phyloP scores from a whole-genome alignment of 2,329 filamentous ascomycete species.

The Botryotinia narcissicola region DNA sequence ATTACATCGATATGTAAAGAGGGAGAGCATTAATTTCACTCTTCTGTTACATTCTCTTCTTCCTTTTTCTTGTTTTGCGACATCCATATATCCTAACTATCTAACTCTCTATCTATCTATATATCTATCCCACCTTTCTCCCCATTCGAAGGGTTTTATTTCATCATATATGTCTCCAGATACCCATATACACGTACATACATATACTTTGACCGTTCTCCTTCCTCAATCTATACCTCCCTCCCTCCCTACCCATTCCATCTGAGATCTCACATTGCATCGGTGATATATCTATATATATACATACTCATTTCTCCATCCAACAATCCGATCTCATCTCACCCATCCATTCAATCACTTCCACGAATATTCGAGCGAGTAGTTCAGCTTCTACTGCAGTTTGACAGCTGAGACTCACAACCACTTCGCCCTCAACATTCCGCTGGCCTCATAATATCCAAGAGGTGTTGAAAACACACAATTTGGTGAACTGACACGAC shows the following conservation, averaged over 20 bases:
- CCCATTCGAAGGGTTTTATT: neutral
- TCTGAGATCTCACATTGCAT: neutral
- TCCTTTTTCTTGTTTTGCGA: conserved; percentile 1
- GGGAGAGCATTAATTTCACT: neutral
- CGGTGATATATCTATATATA: neutral
- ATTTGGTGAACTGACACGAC: neutral
- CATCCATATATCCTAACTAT: neutral
- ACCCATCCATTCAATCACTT: conserved; percentile 15
- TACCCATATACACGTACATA: neutral
- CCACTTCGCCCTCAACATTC: neutral
- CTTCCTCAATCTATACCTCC: neutral
- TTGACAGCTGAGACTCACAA: neutral
- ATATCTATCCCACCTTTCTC: neutral
- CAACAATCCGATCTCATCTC: neutral
- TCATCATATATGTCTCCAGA: neutral
- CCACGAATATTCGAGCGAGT: neutral
- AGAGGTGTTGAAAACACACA: conserved; percentile 6
- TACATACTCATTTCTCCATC: neutral
- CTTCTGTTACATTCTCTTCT: neutral
- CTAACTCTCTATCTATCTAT: neutral
- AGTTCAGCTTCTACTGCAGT: neutral
- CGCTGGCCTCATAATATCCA: conserved; percentile 1
- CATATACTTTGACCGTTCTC: neutral
- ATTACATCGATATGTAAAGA: conserved; percentile 6
- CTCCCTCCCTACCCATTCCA: neutral